Conservation (phyloP, 352 stramenopile genomes). For the Phytopythium aichiense region DNA sequence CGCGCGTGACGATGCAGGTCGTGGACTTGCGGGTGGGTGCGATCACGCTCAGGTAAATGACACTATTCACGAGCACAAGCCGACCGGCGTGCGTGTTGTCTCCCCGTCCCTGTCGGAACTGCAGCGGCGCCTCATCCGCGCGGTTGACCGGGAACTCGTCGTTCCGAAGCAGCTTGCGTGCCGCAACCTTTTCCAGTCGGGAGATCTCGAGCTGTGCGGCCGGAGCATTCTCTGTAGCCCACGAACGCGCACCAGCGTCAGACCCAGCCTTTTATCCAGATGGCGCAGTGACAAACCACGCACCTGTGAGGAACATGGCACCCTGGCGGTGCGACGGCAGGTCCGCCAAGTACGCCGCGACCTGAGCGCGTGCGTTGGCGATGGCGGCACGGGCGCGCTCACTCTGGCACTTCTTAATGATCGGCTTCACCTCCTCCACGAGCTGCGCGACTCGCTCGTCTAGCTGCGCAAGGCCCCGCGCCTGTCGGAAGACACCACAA, state of each 20-base stretch:
- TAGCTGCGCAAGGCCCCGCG: slow-evolving; percentile 14
- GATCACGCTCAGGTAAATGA: slow-evolving; percentile 42
- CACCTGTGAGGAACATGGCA: slow-evolving; percentile 13
- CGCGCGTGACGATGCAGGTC: slow-evolving; percentile 50
- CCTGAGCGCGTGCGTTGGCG: slow-evolving; percentile 33
- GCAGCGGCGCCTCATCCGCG: slow-evolving; percentile 14
- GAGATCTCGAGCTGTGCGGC: slow-evolving; percentile 28
- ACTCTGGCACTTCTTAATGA: slow-evolving; percentile 30
- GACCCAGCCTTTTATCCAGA: neutral
- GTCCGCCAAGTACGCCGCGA: slow-evolving; percentile 32
- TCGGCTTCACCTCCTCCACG: slow-evolving; percentile 34
- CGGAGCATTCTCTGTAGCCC: neutral
- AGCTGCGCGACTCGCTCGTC: slow-evolving; percentile 28
- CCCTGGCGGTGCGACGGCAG: slow-evolving; percentile 25
- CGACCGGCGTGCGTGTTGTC: slow-evolving; percentile 34
- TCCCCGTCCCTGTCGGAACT: slow-evolving; percentile 43
- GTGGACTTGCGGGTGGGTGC: slow-evolving; percentile 50
- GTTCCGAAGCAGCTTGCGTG: slow-evolving; percentile 36
- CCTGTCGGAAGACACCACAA: slow-evolving; percentile 3
- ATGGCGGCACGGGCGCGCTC: slow-evolving; percentile 27
- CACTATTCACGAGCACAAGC: slow-evolving; percentile 23
- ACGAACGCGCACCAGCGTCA: neutral
- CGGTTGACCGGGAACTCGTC: slow-evolving; percentile 13
- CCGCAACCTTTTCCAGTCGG: slow-evolving; percentile 40
- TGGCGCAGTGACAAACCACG: neutral